Base-by-base conservation (phyloP, 2,329 filamentous ascomycete species). In the Raffaelea ambrosiae region DNA sequence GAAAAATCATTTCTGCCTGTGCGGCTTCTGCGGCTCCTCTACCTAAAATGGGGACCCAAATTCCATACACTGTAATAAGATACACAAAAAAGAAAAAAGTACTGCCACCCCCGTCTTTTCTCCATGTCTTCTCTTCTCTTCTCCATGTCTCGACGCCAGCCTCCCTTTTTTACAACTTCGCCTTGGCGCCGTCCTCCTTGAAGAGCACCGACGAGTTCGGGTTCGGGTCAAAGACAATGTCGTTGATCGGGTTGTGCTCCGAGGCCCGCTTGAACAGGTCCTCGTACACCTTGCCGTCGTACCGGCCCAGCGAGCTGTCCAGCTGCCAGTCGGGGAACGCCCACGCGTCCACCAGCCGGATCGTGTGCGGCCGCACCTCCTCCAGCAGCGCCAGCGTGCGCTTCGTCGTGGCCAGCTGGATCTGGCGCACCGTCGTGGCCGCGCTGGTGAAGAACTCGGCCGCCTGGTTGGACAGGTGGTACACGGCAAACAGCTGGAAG, bases 401-500 rank as follows among this genome's bases (percentile, higher is more conserved):
- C 59, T 35, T 47, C n/a, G 76, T 84, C 2, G 77, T 82, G 1
- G 83, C 76, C 10, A 88, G 74, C 50, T 79, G 74, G 58, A 89
- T 88, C 67, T 88, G 85, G 33, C 81, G 76, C 22, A 85, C 80
- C 2, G 48, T 50, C 11, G 40, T 41, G 11, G 48, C 48, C 16
- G 23, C 48, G 36, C 48, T 50, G 36, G 40, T 46, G 21, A 50
- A 46, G 26, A 50, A 50, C 56, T 88, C 84, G 20, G 76, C 74
- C 0, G 80, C 79, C 58, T 88, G 82, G 46, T 73, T 72, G 63
- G 87, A 82, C 10, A 89, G 52, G 48, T 70, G 57, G 59, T 72
- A 72, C 69, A 84, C 71, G 67, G 77, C 63, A 77, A 88, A 83
- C 77, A 93, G 83, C 84, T 88, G 76, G 79, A 88, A 85, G 77